Percentiles rank a stretch among this genome's conserved stretches.
These are phyloP conservation scores for Rutstroemia sp. DNA, from an alignment of 2,329 filamentous ascomycete species.

Conservation along the genomic window DNA sequence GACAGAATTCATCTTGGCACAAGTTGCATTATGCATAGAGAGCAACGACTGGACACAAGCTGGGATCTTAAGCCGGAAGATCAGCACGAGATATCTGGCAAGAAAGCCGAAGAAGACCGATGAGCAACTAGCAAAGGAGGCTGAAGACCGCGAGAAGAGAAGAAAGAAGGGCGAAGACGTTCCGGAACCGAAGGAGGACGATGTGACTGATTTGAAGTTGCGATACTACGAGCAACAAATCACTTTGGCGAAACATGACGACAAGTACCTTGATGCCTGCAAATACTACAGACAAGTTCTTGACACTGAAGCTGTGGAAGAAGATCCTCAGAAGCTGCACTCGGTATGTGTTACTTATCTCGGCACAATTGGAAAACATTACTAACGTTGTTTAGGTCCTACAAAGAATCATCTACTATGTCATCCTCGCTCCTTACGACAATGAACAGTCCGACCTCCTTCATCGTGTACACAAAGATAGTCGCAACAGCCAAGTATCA, in stretches of 20 bases:
- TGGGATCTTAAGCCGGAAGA: constrained; percentile 88
- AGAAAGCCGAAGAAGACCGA: constrained; percentile 85
- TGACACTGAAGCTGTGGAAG: constrained; percentile 91
- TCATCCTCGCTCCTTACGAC: constrained; percentile 93
- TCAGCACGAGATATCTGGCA: constrained; percentile 86
- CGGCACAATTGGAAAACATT: neutral
- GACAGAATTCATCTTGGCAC: constrained; percentile 96
- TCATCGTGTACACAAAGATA: constrained; percentile 82
- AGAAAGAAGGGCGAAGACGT: constrained; percentile 73
- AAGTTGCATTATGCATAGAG: constrained; percentile 91
- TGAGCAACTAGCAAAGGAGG: constrained; percentile 85
- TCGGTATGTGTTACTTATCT: constrained; percentile 50
- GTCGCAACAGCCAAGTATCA: constrained; percentile 69
- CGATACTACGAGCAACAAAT: constrained; percentile 98
- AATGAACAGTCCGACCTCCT: constrained; percentile 98
- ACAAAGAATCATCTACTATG: constrained; percentile 94
- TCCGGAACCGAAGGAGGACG: constrained; percentile 70
- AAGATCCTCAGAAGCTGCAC: constrained; percentile 77
- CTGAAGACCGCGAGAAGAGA: constrained; percentile 82
- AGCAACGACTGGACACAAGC: constrained; percentile 95
- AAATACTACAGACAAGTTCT: constrained; percentile 97
- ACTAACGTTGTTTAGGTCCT: constrained; percentile 54
- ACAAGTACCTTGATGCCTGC: constrained; percentile 95
- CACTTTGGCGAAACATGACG: constrained; percentile 87
- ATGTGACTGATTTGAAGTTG: constrained; percentile 94